Conservation (phyloP, 176 grass and related monocot species). For the Tuctoria greenei region DNA sequence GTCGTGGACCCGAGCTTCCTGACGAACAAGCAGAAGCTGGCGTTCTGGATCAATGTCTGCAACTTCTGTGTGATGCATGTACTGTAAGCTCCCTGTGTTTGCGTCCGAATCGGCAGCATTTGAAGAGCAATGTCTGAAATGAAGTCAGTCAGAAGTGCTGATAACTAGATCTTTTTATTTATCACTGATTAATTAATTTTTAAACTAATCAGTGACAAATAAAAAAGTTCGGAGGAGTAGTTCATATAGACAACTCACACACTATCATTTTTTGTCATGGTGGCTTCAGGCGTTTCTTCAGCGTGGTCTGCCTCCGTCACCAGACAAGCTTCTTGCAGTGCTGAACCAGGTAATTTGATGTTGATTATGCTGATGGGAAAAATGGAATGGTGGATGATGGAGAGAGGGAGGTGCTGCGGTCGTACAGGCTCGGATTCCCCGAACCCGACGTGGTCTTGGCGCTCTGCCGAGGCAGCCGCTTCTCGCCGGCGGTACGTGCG, state of each 20-base stretch:
- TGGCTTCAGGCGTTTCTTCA: constrained; percentile 89
- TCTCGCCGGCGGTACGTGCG: no score
- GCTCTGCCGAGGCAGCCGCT: constrained; percentile 86
- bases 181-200: no score
- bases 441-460: constrained; percentile 94
- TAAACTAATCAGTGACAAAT: no score
- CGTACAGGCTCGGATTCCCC: constrained; percentile 73
- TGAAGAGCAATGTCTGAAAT: neutral
- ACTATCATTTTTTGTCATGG: neutral
- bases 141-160: no score
- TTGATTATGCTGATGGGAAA: constrained; percentile 5
- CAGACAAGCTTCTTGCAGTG: constrained; percentile 64
- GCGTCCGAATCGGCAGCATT: neutral
- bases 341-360: constrained; percentile 65
- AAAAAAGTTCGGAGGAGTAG: no score
- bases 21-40: constrained; percentile 88
- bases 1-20: constrained; percentile 52
- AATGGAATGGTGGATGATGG: constrained; percentile 58
- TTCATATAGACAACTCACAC: no score
- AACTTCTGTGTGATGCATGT: constrained; percentile 99
- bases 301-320: constrained; percentile 73
- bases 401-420: constrained; percentile 46
- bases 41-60: constrained; percentile 98
- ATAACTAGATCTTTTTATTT: no score
- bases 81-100: no score